A percentile compares a stretch with the other conserved stretches of the same genome.
phyloP scores from a whole-genome alignment of 164 flowering plant genomes.

The Vitis labrusca region DNA sequence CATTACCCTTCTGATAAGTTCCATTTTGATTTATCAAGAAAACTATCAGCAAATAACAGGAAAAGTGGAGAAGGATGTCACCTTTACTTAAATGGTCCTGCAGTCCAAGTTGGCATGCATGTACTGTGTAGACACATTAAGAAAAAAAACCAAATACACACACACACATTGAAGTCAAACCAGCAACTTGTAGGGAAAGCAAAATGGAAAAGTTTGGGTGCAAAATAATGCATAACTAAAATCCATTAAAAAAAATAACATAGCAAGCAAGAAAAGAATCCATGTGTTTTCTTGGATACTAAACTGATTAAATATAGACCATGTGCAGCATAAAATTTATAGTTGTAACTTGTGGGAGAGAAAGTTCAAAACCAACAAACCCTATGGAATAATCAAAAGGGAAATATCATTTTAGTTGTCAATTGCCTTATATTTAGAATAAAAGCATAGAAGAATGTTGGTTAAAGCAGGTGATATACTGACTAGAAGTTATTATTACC shows the following conservation, averaged over 20 bases:
- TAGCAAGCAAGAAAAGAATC: background rate
- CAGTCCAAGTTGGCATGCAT: conserved; percentile 50
- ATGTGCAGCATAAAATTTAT: no score
- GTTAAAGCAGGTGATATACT: no score
- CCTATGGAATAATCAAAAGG: background rate
- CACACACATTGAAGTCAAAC: background rate
- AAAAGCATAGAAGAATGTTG: background rate
- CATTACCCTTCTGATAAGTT: no score
- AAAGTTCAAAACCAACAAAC: background rate
- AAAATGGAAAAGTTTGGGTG: background rate
- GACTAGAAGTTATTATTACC: no score
- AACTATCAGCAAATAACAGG: no score
- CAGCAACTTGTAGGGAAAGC: background rate
- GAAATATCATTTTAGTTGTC: background rate
- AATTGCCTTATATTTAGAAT: background rate
- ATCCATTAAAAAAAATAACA: background rate
- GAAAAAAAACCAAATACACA: background rate
- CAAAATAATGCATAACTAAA: background rate
- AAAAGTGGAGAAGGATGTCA: conserved; percentile 12
- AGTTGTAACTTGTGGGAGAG: background rate
- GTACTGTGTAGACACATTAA: conserved; percentile 40
- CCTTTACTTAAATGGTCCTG: conserved; percentile 48
- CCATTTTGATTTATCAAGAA: no score
- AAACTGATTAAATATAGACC: no score
- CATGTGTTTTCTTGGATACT: no score